phyloP scores from a whole-genome alignment of 176 grass and related monocot species.

The Elymus sibiricus region DNA sequence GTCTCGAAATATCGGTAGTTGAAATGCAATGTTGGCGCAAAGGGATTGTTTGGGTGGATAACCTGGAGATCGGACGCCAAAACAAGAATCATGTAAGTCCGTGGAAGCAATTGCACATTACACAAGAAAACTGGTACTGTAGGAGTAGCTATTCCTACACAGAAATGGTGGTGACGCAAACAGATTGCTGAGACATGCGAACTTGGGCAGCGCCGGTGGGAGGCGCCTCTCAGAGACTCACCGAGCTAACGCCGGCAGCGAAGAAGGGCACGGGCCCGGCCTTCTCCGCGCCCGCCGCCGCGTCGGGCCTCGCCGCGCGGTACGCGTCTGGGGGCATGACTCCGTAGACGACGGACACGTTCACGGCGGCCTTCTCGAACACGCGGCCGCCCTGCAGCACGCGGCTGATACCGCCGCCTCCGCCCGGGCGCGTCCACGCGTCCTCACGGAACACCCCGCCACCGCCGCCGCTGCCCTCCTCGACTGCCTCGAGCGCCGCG shows the following conservation, averaged over 20 bases:
- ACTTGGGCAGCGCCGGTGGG: background rate
- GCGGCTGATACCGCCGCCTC: constrained; percentile 81
- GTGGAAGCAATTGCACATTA: background rate
- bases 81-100: background rate
- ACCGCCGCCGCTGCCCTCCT: constrained; percentile 29
- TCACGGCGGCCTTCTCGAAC: constrained; percentile 56
- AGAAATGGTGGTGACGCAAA: background rate
- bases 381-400: constrained; percentile 69
- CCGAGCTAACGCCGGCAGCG: constrained; percentile 67
- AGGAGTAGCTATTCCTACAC: background rate
- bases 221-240: constrained; percentile 10
- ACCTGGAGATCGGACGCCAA: constrained; percentile 43
- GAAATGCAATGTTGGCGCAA: constrained; percentile 91
- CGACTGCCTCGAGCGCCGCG: constrained; percentile 54
- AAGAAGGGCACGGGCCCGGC: constrained; percentile 57
- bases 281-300: constrained; percentile 27
- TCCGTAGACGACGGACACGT: constrained; percentile 66
- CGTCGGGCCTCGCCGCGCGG: constrained; percentile 54
- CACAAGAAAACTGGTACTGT: background rate
- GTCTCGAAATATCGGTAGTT: constrained; percentile 98
- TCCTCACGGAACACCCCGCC: constrained; percentile 63
- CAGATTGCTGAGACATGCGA: background rate
- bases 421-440: constrained; percentile 64
- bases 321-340: constrained; percentile 65
- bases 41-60: constrained; percentile 84